Base-by-base conservation (phyloP, 148 eudicot genomes). In the Talinum fruticosum region DNA sequence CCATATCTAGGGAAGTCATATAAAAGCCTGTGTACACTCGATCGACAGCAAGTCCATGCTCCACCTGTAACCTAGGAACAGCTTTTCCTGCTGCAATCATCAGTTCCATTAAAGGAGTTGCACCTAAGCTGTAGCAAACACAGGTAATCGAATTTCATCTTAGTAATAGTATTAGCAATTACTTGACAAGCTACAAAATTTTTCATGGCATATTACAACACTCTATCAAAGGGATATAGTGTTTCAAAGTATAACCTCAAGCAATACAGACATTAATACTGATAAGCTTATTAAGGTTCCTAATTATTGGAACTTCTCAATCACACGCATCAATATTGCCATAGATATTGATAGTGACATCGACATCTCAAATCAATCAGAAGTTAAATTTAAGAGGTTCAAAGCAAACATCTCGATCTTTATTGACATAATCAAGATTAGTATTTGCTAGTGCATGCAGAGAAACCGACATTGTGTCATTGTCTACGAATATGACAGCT, bases 1-100 rank as follows among this genome's bases (percentile, higher is more conserved):
- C 95, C 99, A 96, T 96, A 79, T 96, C 99, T 35, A 96, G 85
- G 65, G 99, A 93, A 65, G 99, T 96, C 99, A 96, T 90, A 80
- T 93, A 91, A 62, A 97, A 93, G 79, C 99, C 99, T 66, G 97
- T 93, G 75, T 96, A 93, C 37, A 96, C 97, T 85, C 99, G 87
- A 71, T 91, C 99, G 82, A 96, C 97, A 85, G 99, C 99, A 73
- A 96, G 87, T 26, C 97, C 99, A 84, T 96, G 93, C 74, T 96
- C 97, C 76, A 96, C 86, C 88, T 96, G 99, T 89, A 96, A 88
- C 61, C 73, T 83, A 66, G 97, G 97, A 81, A 93, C 90, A 73
- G 91, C 97, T 83, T 96, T 96, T 78, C 99, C 97, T 79, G 99
- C 93, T 44, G 89, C 89, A 85, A 96, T 91, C 95, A 91, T 91